Base-by-base conservation (phyloP, 2,329 filamentous ascomycete species). In the Diaporthe citriasiana region DNA sequence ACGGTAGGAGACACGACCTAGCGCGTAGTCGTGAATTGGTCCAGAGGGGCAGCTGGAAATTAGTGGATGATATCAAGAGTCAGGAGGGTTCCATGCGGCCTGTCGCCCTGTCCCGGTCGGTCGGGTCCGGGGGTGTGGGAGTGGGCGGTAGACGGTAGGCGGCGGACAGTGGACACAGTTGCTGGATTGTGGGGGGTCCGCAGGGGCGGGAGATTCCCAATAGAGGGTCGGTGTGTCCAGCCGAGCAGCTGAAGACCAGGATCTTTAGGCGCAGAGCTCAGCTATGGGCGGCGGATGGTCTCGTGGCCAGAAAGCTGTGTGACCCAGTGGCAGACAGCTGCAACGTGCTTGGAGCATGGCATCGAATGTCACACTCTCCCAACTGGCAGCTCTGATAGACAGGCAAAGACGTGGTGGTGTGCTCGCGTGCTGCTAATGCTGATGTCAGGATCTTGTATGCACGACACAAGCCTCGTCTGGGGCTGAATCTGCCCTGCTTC, bases 51-150 rank as follows among this genome's bases (percentile, higher is more conserved):
- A 50, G 60, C 30, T 66, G 19, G 19, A 2, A 22, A 33, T 35
- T 66, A n/a, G 60, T 50, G 25, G 30, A 25, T 19, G 22, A 50
- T 50, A 30, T 51, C 63, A 51, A 22, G 33, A 65, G 47, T 13
- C 22, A 38, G 25, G 45, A 51, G 22, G 30, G 15, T 33, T 51
- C 45, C 45, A 51, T 22, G 30, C 19, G 30, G 63, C 63, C 63
- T 38, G 45, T 38, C 63, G 63, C 63, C 63, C 42, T 66, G 63
- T 51, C 45, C 63, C 63, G 63, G 63, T 66, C 63, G 63, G 63
- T 66, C 45, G 63, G 63, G 63, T 25, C 63, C 63, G 63, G 63
- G 60, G 30, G n/a, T 5, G n/a, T 51, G 50, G 50, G 50, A 27
- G 50, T 8, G 8, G 50, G 8, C 4, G n/a, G 50, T 22, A 15